Evolutionary conservation across 1,284 basidiomycete genomes (phyloP).

Genomic region (Melanopsichium pennsylvanicum): DNA sequence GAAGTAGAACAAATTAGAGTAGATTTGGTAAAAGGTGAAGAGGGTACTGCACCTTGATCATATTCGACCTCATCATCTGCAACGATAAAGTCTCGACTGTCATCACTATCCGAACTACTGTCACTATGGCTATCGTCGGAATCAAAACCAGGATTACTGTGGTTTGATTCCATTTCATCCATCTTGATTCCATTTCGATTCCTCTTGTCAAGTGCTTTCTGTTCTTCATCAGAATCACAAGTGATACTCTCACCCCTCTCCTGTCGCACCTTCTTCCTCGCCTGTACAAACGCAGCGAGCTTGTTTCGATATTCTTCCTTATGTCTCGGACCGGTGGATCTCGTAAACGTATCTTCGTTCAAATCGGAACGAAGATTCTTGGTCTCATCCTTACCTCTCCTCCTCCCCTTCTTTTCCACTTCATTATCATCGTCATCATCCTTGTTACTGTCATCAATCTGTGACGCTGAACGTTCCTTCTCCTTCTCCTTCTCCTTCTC

Average conservation of each 20-base stretch:
- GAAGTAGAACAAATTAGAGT: too few relatives aligned
- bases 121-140: conserved; percentile 5
- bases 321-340: conserved; percentile 30
- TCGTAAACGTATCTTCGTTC: conserved; percentile 47
- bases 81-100: conserved; percentile 31
- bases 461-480: too few relatives aligned
- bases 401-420: conserved; percentile 4
- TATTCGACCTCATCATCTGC: conserved; percentile 37
- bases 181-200: not conserved
- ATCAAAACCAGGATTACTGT: conserved; percentile 1
- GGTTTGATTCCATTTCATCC: conserved; percentile 4
- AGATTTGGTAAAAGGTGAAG: too few relatives aligned
- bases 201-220: not conserved
- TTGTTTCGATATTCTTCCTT: conserved; percentile 36
- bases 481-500: conserved; percentile 1
- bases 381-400: conserved; percentile 18
- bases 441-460: not conserved
- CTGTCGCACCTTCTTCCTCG: conserved; percentile 21
- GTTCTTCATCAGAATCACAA: conserved; percentile 4
- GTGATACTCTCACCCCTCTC: conserved; percentile 15
- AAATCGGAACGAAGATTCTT: conserved; percentile 40
- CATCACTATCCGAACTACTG: conserved; percentile 1
- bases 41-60: too few relatives aligned
- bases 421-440: conserved; percentile 1
- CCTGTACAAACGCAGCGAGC: conserved; percentile 24